Percentiles rank a stretch among this genome's conserved stretches.
phyloP scores from a whole-genome alignment of 129 eudicot genomes.

The Chrysanthemum seticuspe region DNA sequence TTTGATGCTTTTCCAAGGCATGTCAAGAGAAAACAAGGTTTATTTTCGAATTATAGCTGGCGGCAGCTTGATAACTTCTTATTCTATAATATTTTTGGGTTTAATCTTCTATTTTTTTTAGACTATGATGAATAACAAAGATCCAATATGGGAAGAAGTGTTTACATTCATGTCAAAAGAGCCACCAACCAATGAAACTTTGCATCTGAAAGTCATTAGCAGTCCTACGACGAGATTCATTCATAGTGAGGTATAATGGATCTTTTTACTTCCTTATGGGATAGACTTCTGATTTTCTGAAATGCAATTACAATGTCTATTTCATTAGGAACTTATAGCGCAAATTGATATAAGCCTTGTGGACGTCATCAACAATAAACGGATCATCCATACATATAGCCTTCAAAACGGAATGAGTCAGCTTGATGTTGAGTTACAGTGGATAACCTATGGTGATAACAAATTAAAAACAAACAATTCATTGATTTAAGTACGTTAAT shows the following conservation, averaged over 20 bases:
- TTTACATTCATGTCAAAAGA: slow-evolving; percentile 56
- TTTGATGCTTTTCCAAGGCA: slow-evolving; percentile 39
- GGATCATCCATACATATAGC: slow-evolving; percentile 47
- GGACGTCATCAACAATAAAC: slow-evolving; percentile 52
- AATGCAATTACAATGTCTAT: not conserved
- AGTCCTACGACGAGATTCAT: slow-evolving; percentile 45
- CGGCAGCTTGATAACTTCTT: not conserved
- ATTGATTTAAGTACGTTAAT: too few relatives aligned
- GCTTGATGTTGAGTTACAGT: slow-evolving; percentile 67
- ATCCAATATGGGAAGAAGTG: slow-evolving; percentile 68
- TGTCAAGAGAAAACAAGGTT: slow-evolving; percentile 54
- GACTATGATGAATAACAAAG: slow-evolving; percentile 53
- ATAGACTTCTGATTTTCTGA: not conserved
- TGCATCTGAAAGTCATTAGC: slow-evolving; percentile 58
- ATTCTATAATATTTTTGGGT: not conserved
- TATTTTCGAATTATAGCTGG: not conserved
- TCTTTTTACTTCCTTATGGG: not conserved
- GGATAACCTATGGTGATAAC: slow-evolving; percentile 37
- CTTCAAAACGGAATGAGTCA: slow-evolving; percentile 49
- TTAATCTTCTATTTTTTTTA: slow-evolving; percentile 10
- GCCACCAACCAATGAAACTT: slow-evolving; percentile 53
- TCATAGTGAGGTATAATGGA: slow-evolving; percentile 50
- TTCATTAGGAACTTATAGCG: slow-evolving; percentile 50
- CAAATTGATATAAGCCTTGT: slow-evolving; percentile 48
- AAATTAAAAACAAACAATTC: too few relatives aligned